These are phyloP conservation scores for Leptosphaerulina australis DNA, from an alignment of 2,329 filamentous ascomycete species.

Conservation along the genomic window DNA sequence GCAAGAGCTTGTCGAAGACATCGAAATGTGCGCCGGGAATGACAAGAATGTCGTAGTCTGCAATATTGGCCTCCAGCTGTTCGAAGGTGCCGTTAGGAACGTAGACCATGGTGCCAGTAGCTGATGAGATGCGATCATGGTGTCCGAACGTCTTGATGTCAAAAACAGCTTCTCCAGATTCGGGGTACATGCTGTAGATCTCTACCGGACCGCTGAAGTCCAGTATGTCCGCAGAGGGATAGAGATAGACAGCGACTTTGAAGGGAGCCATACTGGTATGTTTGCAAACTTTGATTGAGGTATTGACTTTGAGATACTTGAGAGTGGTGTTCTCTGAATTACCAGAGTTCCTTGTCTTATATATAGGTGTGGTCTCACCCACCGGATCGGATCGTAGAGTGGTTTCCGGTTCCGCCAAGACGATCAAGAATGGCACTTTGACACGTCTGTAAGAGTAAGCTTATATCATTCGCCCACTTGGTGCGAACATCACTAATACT, in stretches of 20 bases:
- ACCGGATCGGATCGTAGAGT: slow-evolving; percentile 5
- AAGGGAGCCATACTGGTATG: slow-evolving; percentile 28
- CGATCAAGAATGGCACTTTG: not conserved
- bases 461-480: not conserved
- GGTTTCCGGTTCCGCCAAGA: slow-evolving; percentile 2
- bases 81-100: slow-evolving; percentile 40
- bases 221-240: slow-evolving; percentile 48
- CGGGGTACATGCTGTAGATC: slow-evolving; percentile 42
- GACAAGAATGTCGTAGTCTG: slow-evolving; percentile 49
- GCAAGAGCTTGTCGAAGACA: slow-evolving; percentile 32
- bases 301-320: too few species aligned
- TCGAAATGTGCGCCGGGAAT: slow-evolving; percentile 46
- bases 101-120: slow-evolving; percentile 36
- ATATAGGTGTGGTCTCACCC: not conserved
- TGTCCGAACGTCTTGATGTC: slow-evolving; percentile 44
- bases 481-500: too few species aligned
- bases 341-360: not conserved
- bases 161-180: slow-evolving; percentile 40
- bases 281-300: not conserved
- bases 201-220: slow-evolving; percentile 52
- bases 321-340: not conserved
- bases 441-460: not conserved
- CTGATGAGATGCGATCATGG: slow-evolving; percentile 30
- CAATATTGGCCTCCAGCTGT: slow-evolving; percentile 34
- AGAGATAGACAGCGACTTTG: slow-evolving; percentile 50